These are phyloP conservation scores for Aulographum hederae DNA, from an alignment of 2,329 filamentous ascomycete genomes.

Conservation along the genomic window DNA sequence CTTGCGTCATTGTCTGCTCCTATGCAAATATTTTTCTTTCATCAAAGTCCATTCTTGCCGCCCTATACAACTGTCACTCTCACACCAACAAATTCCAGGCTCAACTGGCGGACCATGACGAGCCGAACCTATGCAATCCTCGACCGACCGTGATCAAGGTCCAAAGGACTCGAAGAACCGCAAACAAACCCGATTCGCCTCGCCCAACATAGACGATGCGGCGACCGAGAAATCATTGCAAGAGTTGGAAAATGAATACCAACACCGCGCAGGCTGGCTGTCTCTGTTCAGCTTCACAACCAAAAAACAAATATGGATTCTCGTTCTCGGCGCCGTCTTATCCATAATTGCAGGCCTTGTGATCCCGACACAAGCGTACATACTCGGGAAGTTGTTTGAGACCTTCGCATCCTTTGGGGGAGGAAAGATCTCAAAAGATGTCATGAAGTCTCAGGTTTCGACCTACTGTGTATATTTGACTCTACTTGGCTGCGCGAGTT, in stretches of 20 bases:
- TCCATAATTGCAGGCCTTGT: slow-evolving; percentile 42
- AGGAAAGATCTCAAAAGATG: slow-evolving; percentile 27
- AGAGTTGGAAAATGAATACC: neutral
- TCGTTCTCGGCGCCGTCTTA: slow-evolving; percentile 36
- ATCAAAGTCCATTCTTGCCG: no score
- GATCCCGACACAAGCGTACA: slow-evolving; percentile 45
- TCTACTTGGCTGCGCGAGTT: slow-evolving; percentile 44
- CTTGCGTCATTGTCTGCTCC: no score
- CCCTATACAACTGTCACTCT: no score
- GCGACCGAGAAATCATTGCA: neutral
- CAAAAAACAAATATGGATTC: slow-evolving; percentile 34
- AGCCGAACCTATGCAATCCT: no score
- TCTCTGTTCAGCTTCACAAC: slow-evolving; percentile 57
- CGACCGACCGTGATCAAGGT: no score
- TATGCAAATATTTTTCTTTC: no score
- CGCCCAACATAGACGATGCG: no score
- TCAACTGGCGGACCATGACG: no score
- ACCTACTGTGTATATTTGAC: slow-evolving; percentile 44
- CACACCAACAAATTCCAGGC: no score
- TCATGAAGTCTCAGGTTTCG: slow-evolving; percentile 35
- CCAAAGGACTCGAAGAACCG: no score
- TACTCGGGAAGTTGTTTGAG: slow-evolving; percentile 61
- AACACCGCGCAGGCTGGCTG: slow-evolving; percentile 22
- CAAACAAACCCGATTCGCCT: no score
- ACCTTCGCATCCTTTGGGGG: slow-evolving; percentile 48